phyloP scores from a whole-genome alignment of 148 eudicot species.

The Fagopyrum homotropicum region DNA sequence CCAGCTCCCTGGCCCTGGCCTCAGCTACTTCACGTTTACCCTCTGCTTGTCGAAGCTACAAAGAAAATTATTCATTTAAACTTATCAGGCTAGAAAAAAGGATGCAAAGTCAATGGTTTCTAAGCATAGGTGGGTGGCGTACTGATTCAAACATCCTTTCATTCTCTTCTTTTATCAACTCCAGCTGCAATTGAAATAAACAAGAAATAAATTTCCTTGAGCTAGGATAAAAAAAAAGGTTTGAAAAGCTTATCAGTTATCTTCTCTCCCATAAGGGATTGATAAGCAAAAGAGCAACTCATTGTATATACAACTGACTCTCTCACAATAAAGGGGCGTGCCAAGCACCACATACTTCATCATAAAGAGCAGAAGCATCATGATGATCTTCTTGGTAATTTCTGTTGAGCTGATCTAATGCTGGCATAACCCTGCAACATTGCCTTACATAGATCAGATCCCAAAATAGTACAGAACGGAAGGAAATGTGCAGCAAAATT shows the following conservation, averaged over 20 bases:
- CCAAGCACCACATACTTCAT: conserved; percentile 56
- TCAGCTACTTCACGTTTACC: conserved; percentile 82
- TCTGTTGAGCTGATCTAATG: conserved; percentile 39
- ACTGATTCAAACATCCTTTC: conserved; percentile 73
- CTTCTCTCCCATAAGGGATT: background rate
- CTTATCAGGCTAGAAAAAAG: background rate
- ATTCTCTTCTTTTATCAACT: conserved; percentile 95
- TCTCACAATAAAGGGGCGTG: background rate
- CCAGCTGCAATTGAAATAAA: conserved; percentile 63
- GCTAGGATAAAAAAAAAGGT: background rate
- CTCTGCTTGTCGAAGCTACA: conserved; percentile 80
- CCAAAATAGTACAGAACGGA: background rate
- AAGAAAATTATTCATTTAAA: conserved; percentile 17
- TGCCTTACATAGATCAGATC: background rate
- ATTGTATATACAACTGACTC: too few relatives aligned
- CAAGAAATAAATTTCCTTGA: conserved; percentile 15
- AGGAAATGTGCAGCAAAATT: background rate
- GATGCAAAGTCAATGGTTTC: background rate
- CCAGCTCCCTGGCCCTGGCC: conserved; percentile 84
- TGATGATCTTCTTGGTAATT: conserved; percentile 60
- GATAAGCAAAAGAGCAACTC: background rate
- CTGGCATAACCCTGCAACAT: conserved; percentile 9
- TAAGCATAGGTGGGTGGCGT: background rate
- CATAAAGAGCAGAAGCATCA: conserved; percentile 86
- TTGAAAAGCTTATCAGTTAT: background rate